phyloP scores from a whole-genome alignment of 2,329 filamentous ascomycete genomes.

The Elsinoe perseae region DNA sequence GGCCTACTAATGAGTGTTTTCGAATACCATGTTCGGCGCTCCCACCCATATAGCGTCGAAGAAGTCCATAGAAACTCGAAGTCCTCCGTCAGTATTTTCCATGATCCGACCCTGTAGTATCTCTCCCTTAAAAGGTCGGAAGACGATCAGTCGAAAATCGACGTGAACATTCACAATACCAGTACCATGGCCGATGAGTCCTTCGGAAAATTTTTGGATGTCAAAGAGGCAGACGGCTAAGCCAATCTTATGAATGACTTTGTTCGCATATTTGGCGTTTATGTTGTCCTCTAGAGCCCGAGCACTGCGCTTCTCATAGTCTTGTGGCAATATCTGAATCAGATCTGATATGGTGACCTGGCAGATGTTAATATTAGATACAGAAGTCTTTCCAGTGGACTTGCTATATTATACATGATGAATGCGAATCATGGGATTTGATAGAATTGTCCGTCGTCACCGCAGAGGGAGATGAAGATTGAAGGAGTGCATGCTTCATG shows the following conservation, averaged over 20 bases:
- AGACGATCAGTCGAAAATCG: slow-evolving; percentile 87
- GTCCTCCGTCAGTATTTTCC: slow-evolving; percentile 62
- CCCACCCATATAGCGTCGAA: slow-evolving; percentile 86
- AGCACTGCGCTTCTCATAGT: slow-evolving; percentile 75
- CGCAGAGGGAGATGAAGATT: slow-evolving; percentile 11
- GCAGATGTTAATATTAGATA: neutral
- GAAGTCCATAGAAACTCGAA: slow-evolving; percentile 81
- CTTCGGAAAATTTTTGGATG: slow-evolving; percentile 80
- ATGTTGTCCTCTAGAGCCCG: slow-evolving; percentile 93
- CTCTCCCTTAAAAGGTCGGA: slow-evolving; percentile 92
- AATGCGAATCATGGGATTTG: too few species aligned
- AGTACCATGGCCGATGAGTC: slow-evolving; percentile 84
- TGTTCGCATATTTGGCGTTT: slow-evolving; percentile 94
- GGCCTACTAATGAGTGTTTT: slow-evolving; percentile 66
- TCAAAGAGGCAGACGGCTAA: slow-evolving; percentile 93
- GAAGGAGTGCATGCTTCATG: neutral
- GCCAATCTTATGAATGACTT: slow-evolving; percentile 87
- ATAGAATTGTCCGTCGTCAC: too few species aligned
- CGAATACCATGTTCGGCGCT: slow-evolving; percentile 60
- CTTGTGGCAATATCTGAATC: slow-evolving; percentile 81
- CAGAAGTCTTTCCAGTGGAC: neutral
- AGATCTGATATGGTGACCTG: slow-evolving; percentile 92
- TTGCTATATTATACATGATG: slow-evolving; percentile 25
- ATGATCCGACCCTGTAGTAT: slow-evolving; percentile 80
- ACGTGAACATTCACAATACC: slow-evolving; percentile 78